Evolutionary conservation across 352 stramenopile genomes (phyloP), one percentile per base, ranked within the genome.

Genomic region (Phytopythium sindhum): DNA sequence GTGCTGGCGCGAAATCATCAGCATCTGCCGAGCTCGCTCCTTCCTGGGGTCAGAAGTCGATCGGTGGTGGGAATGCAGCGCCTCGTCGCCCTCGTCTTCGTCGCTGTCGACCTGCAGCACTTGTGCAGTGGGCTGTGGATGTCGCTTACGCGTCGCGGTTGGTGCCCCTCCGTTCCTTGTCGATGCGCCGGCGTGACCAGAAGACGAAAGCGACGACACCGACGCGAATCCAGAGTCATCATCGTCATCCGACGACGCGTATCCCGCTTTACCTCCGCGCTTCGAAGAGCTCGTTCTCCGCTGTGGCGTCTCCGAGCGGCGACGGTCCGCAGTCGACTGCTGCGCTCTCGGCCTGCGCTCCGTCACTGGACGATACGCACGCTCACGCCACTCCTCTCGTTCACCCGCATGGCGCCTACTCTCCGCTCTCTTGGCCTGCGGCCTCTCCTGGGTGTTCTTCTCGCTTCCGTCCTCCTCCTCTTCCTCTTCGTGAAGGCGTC

Each of bases 351-450:
- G 5, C 12, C 45, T 28, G 8, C 21, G 14, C 31, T 54, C 21
- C 10, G 31, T 60, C 45, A 52, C 50, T 26, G 50, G 29, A 26
- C 26, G 33, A 11, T 39, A 39, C 33, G 7, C 33, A 11, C 33
- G 15, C 28, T 24, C 50, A 14, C 6, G 24, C 44, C 53, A 50
- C 29, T n/a, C 23, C 41, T 28, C 23, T 39, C 37, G 26, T 4
- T 29, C n/a, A 28, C 35, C 23, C 41, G 12, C 23, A 6, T 7
- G 55, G 5, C 60, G 33, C 17, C n/a, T 51, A 14, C 6, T 33
- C 0, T 73, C 64, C 33, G 54, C 58, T 17, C 41, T 70, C 64
- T 41, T 28, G 48, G 19, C 63, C 59, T 9, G 53, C 63, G 31
- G 54, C 45, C 1, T 55, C 41, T 45, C 59, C n/a, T 28, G 8